Percentiles rank a stretch among this genome's conserved stretches.
Evolutionary conservation across 805 yeast species (phyloP).

Genomic region (Yarrowia phangngaensis): DNA sequence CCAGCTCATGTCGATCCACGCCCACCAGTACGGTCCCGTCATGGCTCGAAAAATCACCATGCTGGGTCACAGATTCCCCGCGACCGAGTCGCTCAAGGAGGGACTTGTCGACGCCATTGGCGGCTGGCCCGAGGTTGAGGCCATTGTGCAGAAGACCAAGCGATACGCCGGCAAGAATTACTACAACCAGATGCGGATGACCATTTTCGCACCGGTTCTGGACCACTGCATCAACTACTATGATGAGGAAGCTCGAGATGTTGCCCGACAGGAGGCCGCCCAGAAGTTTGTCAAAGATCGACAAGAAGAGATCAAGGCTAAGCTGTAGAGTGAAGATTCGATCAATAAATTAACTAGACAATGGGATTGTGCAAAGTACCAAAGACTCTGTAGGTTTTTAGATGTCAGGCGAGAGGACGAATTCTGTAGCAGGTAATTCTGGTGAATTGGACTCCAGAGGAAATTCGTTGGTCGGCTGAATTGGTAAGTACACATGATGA

Average conservation of each 20-base stretch:
- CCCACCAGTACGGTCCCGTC: constrained; percentile 36
- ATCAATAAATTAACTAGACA: too few relatives aligned
- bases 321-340: too few relatives aligned
- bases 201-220: constrained; percentile 16
- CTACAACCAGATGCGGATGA: constrained; percentile 25
- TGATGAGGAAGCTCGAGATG: constrained; percentile 11
- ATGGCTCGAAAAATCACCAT: constrained; percentile 37
- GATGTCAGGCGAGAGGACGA: too few relatives aligned
- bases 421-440: too few relatives aligned
- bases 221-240: constrained; percentile 24
- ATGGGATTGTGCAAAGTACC: too few relatives aligned
- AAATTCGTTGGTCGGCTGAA: too few relatives aligned
- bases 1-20: constrained; percentile 41
- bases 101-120: constrained; percentile 40
- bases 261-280: constrained; percentile 25
- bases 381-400: too few relatives aligned
- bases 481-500: too few relatives aligned
- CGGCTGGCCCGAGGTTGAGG: constrained; percentile 39
- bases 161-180: constrained; percentile 17
- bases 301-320: constrained; percentile 18
- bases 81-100: constrained; percentile 34
- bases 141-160: constrained; percentile 33
- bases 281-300: constrained; percentile 12
- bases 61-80: constrained; percentile 40
- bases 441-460: too few relatives aligned